Evolutionary conservation across 345 rosid species (phyloP).

Genomic region (Toxicodendron radicans): DNA sequence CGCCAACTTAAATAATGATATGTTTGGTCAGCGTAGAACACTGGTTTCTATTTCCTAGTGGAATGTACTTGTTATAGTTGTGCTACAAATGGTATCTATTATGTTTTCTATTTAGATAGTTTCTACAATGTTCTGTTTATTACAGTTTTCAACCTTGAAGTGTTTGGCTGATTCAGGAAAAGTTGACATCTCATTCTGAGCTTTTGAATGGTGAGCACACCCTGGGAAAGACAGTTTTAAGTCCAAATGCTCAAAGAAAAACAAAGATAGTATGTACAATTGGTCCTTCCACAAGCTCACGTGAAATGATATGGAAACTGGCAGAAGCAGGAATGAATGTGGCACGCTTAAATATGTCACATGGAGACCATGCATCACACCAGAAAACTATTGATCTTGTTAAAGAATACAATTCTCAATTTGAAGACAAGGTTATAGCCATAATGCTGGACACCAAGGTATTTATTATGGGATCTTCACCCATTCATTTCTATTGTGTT

Average conservation of each 20-base stretch:
- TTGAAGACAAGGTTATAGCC: conserved; percentile 76
- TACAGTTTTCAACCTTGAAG: not conserved
- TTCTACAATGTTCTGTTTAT: not conserved
- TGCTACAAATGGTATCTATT: not conserved
- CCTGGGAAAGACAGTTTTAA: conserved; percentile 33
- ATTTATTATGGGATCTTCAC: conserved; percentile 11
- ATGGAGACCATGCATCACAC: conserved; percentile 94
- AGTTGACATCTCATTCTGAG: conserved; percentile 37
- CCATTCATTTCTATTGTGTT: not conserved
- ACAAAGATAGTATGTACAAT: conserved; percentile 94
- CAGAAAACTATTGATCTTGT: conserved; percentile 84
- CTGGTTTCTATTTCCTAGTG: not conserved
- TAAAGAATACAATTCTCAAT: conserved; percentile 85
- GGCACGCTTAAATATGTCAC: conserved; percentile 95
- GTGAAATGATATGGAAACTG: conserved; percentile 96
- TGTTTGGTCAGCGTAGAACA: not conserved
- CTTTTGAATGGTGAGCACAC: conserved; percentile 23
- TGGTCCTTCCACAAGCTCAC: conserved; percentile 93
- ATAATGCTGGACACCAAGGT: conserved; percentile 98
- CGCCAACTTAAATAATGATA: not conserved
- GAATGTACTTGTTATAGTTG: not conserved
- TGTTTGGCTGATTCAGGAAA: conserved; percentile 38
- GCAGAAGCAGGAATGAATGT: conserved; percentile 94
- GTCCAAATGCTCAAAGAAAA: conserved; percentile 52
- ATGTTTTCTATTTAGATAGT: not conserved